phyloP scores from a whole-genome alignment of 768 basidiomycete genomes.

The Suillus ampliporus region DNA sequence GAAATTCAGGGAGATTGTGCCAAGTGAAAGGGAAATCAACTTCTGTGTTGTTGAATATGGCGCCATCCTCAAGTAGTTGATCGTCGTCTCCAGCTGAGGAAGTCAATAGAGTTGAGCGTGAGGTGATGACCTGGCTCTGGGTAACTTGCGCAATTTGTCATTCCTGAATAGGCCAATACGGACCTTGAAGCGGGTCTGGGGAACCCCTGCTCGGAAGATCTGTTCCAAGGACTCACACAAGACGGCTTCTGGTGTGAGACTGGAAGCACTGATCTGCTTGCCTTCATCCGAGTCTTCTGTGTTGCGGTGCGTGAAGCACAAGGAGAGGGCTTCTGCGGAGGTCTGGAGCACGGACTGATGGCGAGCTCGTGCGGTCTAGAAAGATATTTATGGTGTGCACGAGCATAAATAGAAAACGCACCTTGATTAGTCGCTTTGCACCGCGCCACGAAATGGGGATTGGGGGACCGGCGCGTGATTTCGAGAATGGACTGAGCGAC shows the following conservation, averaged over 20 bases:
- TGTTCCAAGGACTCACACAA: constrained; percentile 50
- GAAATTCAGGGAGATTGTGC: constrained; percentile 22
- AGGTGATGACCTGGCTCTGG: constrained; percentile 22
- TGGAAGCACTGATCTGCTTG: constrained; percentile 15
- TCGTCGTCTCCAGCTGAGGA: constrained; percentile 29
- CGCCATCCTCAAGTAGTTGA: constrained; percentile 23
- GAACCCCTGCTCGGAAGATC: constrained; percentile 48
- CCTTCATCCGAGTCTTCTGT: constrained; percentile 20
- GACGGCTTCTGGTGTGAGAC: constrained; percentile 41
- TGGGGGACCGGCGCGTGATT: constrained; percentile 59
- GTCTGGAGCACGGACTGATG: constrained; percentile 33
- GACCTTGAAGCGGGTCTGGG: constrained; percentile 55
- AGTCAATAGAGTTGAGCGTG: constrained; percentile 13
- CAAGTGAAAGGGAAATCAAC: constrained; percentile 12
- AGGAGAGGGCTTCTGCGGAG: constrained; percentile 35
- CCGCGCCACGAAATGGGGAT: constrained; percentile 50
- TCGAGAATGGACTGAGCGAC: constrained; percentile 55
- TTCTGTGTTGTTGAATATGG: constrained; percentile 10
- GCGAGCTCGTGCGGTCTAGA: constrained; percentile 29
- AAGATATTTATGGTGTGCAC: constrained; percentile 16
- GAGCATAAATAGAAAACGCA: constrained; percentile 27
- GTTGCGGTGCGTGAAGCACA: constrained; percentile 16
- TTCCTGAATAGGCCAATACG: constrained; percentile 9
- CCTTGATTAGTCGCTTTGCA: constrained; percentile 55
- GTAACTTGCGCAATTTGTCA: constrained; percentile 4